Percentiles rank a stretch among this genome's conserved stretches.
phyloP scores from a whole-genome alignment of 1,284 basidiomycete species.

The Cystobasidium slooffiae region DNA sequence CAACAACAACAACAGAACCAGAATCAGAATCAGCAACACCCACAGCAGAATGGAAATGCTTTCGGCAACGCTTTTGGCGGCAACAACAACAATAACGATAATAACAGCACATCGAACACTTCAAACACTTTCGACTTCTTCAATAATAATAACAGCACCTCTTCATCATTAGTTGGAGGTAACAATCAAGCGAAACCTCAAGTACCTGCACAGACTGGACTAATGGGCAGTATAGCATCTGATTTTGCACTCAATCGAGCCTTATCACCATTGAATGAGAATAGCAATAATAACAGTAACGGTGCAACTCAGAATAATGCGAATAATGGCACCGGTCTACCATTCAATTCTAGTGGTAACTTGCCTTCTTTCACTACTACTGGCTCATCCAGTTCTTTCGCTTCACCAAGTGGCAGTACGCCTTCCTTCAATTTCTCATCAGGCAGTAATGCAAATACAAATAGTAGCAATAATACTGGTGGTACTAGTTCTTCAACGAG shows the following conservation, averaged over 20 bases:
- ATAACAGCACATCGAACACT: not conserved
- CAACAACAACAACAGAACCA: conserved; percentile 54
- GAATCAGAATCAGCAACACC: conserved; percentile 55
- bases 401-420: conserved; percentile 49
- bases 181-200: conserved; percentile 59
- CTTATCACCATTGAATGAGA: conserved; percentile 18
- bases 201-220: conserved; percentile 54
- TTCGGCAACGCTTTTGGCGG: conserved; percentile 4
- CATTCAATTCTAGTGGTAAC: conserved; percentile 32
- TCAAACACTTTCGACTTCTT: conserved; percentile 3
- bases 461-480: conserved; percentile 51
- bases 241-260: conserved; percentile 54
- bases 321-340: conserved; percentile 12
- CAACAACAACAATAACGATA: not conserved
- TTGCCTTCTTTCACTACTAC: conserved; percentile 27
- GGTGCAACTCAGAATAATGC: not conserved
- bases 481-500: conserved; percentile 46
- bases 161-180: conserved; percentile 69
- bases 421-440: conserved; percentile 62
- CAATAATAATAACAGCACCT: conserved; percentile 57
- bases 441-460: conserved; percentile 37
- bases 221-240: conserved; percentile 57
- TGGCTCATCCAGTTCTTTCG: conserved; percentile 13
- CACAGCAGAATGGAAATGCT: conserved; percentile 52
- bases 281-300: conserved; percentile 8